Conservation (phyloP, 2,329 filamentous ascomycete species). For the Neopestalotiopsis sp. region DNA sequence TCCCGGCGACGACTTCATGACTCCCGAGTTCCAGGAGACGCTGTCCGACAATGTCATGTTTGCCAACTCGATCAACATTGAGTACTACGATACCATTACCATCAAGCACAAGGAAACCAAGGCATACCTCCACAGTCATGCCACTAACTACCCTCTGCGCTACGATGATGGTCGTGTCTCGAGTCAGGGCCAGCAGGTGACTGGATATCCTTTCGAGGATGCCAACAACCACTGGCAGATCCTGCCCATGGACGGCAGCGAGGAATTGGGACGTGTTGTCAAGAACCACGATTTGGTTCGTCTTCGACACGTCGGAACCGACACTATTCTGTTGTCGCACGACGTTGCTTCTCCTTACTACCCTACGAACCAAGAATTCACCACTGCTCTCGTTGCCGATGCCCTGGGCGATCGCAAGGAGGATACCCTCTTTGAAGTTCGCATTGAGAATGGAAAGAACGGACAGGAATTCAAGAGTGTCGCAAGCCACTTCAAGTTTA, state of each 20-base stretch:
- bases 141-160: conserved; percentile 85
- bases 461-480: conserved; percentile 87
- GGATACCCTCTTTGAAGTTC: conserved; percentile 92
- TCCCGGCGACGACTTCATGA: conserved; percentile 98
- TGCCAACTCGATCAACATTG: conserved; percentile 80
- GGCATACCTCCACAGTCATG: conserved; percentile 92
- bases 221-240: conserved; percentile 99
- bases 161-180: conserved; percentile 98
- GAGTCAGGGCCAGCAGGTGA: conserved; percentile 97
- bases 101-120: conserved; percentile 98
- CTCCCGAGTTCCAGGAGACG: conserved; percentile 96
- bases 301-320: conserved; percentile 83
- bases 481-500: conserved; percentile 91
- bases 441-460: conserved; percentile 83
- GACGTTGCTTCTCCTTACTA: conserved; percentile 96
- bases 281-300: conserved; percentile 86
- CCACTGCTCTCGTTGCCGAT: conserved; percentile 75
- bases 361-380: conserved; percentile 99
- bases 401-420: conserved; percentile 77
- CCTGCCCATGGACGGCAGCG: conserved; percentile 68
- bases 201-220: conserved; percentile 96
- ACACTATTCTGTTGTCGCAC: conserved; percentile 87
- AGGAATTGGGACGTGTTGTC: conserved; percentile 67
- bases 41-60: conserved; percentile 94
- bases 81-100: conserved; percentile 89